A percentile compares a stretch with the other conserved stretches of the same genome.
phyloP scores from a whole-genome alignment of 1,139 yeast genomes.

The Yamadazyma epiphylla region DNA sequence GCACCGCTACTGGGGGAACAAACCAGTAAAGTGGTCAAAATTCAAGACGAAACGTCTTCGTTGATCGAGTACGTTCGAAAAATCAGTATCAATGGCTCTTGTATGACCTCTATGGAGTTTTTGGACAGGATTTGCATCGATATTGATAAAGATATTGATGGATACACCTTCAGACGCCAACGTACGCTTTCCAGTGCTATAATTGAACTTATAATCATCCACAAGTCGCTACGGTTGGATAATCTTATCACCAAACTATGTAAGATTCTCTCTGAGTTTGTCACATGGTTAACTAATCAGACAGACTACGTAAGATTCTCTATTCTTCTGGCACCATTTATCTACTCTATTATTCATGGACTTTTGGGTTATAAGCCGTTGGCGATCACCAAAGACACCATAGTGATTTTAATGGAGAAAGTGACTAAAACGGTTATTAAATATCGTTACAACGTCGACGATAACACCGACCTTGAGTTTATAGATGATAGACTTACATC shows the following conservation, averaged over 20 bases:
- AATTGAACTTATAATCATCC: slow-evolving; percentile 34
- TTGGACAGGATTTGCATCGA: slow-evolving; percentile 46
- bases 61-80: slow-evolving; percentile 37
- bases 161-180: slow-evolving; percentile 25
- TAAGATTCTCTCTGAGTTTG: slow-evolving; percentile 32
- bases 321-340: slow-evolving; percentile 47
- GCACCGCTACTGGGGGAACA: no score
- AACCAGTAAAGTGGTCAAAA: slow-evolving; percentile 21
- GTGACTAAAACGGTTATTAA: slow-evolving; percentile 17
- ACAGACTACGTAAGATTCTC: slow-evolving; percentile 17
- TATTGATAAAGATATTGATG: slow-evolving; percentile 25
- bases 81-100: slow-evolving; percentile 47
- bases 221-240: slow-evolving; percentile 43
- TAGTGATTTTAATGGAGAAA: slow-evolving; percentile 15
- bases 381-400: slow-evolving; percentile 41
- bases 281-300: slow-evolving; percentile 21
- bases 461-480: slow-evolving; percentile 10
- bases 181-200: slow-evolving; percentile 31
- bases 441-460: slow-evolving; percentile 6
- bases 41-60: slow-evolving; percentile 31
- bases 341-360: slow-evolving; percentile 51
- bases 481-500: slow-evolving; percentile 29
- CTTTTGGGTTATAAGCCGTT: slow-evolving; percentile 53
- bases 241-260: slow-evolving; percentile 37
- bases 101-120: slow-evolving; percentile 44